Evolutionary conservation across 306 rosid species (phyloP).

Genomic region (Cucurbita ficifolia): DNA sequence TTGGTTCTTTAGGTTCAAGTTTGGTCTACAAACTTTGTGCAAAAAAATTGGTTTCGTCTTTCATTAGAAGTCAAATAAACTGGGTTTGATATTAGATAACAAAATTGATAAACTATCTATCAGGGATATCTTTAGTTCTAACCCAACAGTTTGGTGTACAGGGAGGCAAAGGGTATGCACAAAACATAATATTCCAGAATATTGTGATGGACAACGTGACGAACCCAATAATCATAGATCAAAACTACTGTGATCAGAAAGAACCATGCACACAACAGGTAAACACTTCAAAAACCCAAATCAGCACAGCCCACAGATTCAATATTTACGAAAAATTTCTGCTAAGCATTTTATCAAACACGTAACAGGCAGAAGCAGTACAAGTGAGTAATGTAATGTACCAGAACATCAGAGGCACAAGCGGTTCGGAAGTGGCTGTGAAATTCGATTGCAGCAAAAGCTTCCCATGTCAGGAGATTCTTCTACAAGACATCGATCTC

Average conservation of each 20-base stretch:
- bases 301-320: neutral
- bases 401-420: constrained; percentile 59
- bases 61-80: neutral
- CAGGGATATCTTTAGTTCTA: neutral
- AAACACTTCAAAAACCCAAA: neutral
- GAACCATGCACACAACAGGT: constrained; percentile 43
- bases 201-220: constrained; percentile 49
- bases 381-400: constrained; percentile 35
- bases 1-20: neutral
- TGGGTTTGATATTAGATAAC: neutral
- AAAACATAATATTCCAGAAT: constrained; percentile 34
- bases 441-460: constrained; percentile 40
- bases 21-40: neutral
- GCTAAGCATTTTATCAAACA: neutral
- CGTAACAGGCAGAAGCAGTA: constrained; percentile 41
- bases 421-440: constrained; percentile 56
- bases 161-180: constrained; percentile 80
- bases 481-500: constrained; percentile 29
- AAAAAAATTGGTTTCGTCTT: neutral
- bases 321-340: neutral
- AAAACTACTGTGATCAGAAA: constrained; percentile 60
- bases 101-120: neutral
- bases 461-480: constrained; percentile 29
- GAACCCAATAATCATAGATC: constrained; percentile 77
- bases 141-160: constrained; percentile 5